Conservation (phyloP, 208 protist genomes). For the Polymyxa betae region DNA sequence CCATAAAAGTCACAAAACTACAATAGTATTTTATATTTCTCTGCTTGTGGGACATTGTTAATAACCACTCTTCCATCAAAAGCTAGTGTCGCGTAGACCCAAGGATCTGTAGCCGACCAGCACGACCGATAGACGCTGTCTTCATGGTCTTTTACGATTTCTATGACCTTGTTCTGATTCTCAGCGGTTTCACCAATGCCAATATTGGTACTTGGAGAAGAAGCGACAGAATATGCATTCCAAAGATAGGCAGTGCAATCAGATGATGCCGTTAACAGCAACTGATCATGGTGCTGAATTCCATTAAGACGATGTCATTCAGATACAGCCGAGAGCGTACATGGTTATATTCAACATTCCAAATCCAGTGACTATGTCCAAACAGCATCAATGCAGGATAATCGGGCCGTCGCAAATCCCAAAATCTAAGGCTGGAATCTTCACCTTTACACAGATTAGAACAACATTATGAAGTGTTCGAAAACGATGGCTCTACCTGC, state of each 20-base stretch:
- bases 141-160: background rate
- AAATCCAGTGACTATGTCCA: conserved; percentile 26
- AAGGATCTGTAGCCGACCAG: conserved; percentile 31
- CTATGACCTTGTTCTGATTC: background rate
- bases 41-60: background rate
- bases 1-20: no score
- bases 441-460: background rate
- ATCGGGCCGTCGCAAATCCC: conserved; percentile 37
- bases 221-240: conserved; percentile 15
- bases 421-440: background rate
- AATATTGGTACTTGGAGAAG: background rate
- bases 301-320: background rate
- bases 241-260: conserved; percentile 13
- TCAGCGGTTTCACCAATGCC: background rate
- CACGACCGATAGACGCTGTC: conserved; percentile 10
- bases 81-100: conserved; percentile 1
- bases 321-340: background rate
- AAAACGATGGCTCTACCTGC: background rate
- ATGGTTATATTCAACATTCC: background rate
- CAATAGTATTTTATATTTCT: conserved; percentile 32
- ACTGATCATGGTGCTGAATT: conserved; percentile 37
- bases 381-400: background rate
- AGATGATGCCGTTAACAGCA: background rate
- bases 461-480: background rate
- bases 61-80: background rate